phyloP scores from a whole-genome alignment of 2,329 filamentous ascomycete species.

The Colletotrichum kahawae region DNA sequence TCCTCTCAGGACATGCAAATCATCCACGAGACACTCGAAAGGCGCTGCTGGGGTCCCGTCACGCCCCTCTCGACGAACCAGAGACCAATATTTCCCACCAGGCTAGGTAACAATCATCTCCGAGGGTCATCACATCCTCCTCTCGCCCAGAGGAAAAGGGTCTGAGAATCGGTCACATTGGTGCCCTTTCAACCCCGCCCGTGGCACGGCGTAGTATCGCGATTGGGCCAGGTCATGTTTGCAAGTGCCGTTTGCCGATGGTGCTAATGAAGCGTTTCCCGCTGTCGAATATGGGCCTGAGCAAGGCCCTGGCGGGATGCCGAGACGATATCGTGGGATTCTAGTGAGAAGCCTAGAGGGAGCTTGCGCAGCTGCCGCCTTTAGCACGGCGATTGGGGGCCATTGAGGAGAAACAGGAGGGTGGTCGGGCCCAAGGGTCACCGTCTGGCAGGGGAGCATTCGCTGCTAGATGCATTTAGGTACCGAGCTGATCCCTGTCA shows the following conservation, averaged over 20 bases:
- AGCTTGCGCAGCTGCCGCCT: not conserved
- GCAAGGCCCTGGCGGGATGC: not conserved
- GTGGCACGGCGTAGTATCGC: not conserved
- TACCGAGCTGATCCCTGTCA: constrained; percentile 13
- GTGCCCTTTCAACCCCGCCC: not conserved
- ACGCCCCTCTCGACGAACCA: not conserved
- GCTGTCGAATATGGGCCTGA: not conserved
- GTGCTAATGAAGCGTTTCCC: not conserved
- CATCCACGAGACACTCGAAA: not conserved
- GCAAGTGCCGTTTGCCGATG: constrained; percentile 4
- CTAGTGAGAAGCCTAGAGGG: not conserved
- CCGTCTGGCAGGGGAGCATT: not conserved
- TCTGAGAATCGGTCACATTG: not conserved
- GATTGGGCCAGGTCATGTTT: constrained; percentile 1
- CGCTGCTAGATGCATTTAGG: not conserved
- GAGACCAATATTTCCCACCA: not conserved
- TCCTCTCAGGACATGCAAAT: not conserved
- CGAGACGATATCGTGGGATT: not conserved
- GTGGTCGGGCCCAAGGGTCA: not conserved
- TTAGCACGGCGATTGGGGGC: not conserved
- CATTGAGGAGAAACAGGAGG: not conserved
- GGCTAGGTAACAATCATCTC: not conserved
- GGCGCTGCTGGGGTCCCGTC: not conserved
- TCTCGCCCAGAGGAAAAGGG: not conserved
- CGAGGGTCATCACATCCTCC: not conserved